Evolutionary conservation across 306 rosid genomes (phyloP), one percentile per base, ranked within the genome.

Genomic region (Nissolia schottii): DNA sequence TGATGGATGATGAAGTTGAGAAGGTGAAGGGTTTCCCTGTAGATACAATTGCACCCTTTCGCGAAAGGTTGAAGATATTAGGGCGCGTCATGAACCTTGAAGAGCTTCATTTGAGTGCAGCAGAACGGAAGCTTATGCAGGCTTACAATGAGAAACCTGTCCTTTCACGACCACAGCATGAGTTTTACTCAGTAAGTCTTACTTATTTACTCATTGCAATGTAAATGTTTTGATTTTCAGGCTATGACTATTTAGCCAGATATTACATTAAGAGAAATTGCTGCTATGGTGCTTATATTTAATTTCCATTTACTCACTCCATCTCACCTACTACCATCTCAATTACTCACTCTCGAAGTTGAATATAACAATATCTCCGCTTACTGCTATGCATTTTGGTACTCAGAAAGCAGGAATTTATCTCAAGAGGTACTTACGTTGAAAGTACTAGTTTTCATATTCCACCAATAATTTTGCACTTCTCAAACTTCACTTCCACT

Each of bases 131-230:
- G 78, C 87, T 95, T 32, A 89, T 95, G 92, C 97, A 92, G 80
- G 97, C 99, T 74, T 95, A 95, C 84, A 95, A 95, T 74, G 99
- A 95, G 76, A 95, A 95, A 76, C 99, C 99, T 3, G 99, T 95
- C 59, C 97, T 95, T 76, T 95, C 99, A 1, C 99, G 99, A 56
- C 99, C 99, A 48, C 99, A 95, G 67, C 99, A 95, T 6, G 90
- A 89, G 85, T 95, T 95, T 83, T 91, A 88, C 83, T 38, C 57
- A 15, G 99, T 95, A 77, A 71, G 91, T 67, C 60, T 48, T 57
- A 6, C 60, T 48, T 57, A 6, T 71, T 32, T 31, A 37, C 74
- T 56, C 25, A 23, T 24, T 13, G 20, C 46, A 40, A 78, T 28
- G n/a, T 62, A 62, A 23, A 38, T 31, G 10, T 57, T n/a, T n/a